Evolutionary conservation across 2,329 filamentous ascomycete species (phyloP).

Genomic region (Fusarium humuli): DNA sequence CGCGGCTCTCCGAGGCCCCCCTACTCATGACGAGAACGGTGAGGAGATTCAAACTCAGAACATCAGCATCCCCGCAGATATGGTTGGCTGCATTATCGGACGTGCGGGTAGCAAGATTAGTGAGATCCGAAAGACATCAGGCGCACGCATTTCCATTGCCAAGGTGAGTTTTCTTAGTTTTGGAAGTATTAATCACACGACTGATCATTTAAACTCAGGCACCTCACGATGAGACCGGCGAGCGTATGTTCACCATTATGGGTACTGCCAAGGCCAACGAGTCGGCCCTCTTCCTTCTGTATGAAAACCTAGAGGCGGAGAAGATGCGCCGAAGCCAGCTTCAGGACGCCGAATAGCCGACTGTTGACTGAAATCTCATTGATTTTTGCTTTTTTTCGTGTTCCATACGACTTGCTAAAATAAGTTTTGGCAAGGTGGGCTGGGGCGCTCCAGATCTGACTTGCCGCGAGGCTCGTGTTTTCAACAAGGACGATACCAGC

Average conservation of each 20-base stretch:
- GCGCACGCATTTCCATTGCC: conserved; percentile 96
- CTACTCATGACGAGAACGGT: conserved; percentile 93
- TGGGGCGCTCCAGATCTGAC: conserved; percentile 68
- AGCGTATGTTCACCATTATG: conserved; percentile 99
- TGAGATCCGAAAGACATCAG: conserved; percentile 96
- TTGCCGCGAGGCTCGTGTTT: conserved; percentile 71
- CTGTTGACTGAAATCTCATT: conserved; percentile 12
- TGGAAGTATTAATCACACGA: neutral
- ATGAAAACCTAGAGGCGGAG: conserved; percentile 98
- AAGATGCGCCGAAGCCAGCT: conserved; percentile 97
- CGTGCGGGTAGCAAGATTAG: conserved; percentile 96
- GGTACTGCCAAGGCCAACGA: conserved; percentile 94
- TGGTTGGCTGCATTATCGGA: conserved; percentile 99
- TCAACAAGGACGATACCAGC: conserved; percentile 60
- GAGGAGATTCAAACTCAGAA: conserved; percentile 99
- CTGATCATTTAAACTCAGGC: conserved; percentile 61
- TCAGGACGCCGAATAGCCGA: conserved; percentile 62
- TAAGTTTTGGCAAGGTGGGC: conserved; percentile 64
- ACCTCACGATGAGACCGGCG: conserved; percentile 95
- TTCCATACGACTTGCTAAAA: conserved; percentile 48
- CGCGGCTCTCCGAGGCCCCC: conserved; percentile 81
- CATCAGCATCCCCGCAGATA: conserved; percentile 98
- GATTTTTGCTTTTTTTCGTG: conserved; percentile 48
- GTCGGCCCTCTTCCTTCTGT: conserved; percentile 93
- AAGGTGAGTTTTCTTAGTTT: conserved; percentile 66